Conservation (phyloP, 225 moss, liverwort and hornwort species). For the Marchantia paleacea region DNA sequence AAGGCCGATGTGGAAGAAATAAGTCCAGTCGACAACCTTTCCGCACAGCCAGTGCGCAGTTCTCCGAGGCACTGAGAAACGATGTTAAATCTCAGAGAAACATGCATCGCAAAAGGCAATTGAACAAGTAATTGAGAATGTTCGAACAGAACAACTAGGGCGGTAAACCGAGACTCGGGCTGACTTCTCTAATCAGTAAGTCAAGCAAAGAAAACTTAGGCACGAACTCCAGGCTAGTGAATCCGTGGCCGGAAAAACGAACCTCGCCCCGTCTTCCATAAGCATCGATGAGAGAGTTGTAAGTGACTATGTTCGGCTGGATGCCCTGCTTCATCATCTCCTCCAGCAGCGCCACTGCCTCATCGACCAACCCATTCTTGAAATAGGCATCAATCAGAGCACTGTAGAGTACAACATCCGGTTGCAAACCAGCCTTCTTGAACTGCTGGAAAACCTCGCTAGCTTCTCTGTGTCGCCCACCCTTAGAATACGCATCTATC, state of each 20-base stretch:
- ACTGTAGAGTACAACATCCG: constrained; percentile 93
- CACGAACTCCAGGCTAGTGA: no score
- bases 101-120: no score
- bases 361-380: constrained; percentile 85
- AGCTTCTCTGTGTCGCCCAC: constrained; percentile 82
- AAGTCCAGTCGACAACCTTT: no score
- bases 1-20: no score
- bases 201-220: no score
- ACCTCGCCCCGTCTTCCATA: constrained; percentile 89
- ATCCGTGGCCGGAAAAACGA: neutral
- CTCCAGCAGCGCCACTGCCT: constrained; percentile 75
- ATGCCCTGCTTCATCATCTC: constrained; percentile 97
- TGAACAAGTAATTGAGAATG: no score
- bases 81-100: no score
- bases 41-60: no score
- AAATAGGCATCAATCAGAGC: constrained; percentile 89
- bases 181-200: no score
- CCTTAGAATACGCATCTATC: constrained; percentile 90
- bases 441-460: constrained; percentile 72
- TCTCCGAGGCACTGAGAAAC: no score
- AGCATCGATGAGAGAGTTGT: constrained; percentile 94
- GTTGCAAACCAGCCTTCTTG: constrained; percentile 83
- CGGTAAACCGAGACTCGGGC: no score
- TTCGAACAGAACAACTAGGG: no score
- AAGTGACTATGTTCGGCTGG: constrained; percentile 95